A percentile compares a stretch with the other conserved stretches of the same genome.
phyloP scores from a whole-genome alignment of 2,329 filamentous ascomycete genomes.

The Ophiocordyceps polyrhachis-furcata region DNA sequence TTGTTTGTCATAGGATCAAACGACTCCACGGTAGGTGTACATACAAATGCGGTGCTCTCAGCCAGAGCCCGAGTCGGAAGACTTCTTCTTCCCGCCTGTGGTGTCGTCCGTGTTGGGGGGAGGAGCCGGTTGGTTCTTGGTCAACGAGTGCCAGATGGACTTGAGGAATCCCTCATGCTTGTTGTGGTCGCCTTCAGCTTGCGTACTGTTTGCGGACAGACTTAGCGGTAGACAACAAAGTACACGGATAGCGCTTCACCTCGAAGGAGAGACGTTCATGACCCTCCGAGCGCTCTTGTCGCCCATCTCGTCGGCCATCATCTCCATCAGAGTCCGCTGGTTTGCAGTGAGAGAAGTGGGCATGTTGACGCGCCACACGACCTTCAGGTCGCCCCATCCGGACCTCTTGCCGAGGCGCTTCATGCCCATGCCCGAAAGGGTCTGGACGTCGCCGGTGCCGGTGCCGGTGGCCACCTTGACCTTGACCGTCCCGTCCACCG shows the following conservation, averaged over 20 bases:
- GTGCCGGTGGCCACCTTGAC: slow-evolving; percentile 85
- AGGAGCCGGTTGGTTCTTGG: slow-evolving; percentile 41
- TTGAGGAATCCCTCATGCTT: slow-evolving; percentile 83
- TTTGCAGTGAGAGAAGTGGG: slow-evolving; percentile 85
- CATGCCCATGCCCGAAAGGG: slow-evolving; percentile 84
- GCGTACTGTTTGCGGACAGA: slow-evolving; percentile 1
- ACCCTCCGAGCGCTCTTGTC: slow-evolving; percentile 82
- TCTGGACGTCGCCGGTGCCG: slow-evolving; percentile 80
- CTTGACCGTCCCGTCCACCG: slow-evolving; percentile 75
- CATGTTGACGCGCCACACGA: slow-evolving; percentile 91
- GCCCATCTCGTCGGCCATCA: slow-evolving; percentile 89
- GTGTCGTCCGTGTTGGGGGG: slow-evolving; percentile 25
- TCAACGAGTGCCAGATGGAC: slow-evolving; percentile 81
- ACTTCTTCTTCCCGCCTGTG: slow-evolving; percentile 15
- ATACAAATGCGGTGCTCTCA: slow-evolving; percentile 3
- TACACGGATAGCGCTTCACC: slow-evolving; percentile 8
- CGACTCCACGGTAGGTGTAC: too few species aligned
- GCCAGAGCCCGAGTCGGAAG: slow-evolving; percentile 14
- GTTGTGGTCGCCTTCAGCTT: slow-evolving; percentile 28
- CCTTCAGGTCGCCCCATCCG: slow-evolving; percentile 62
- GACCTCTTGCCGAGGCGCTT: slow-evolving; percentile 55
- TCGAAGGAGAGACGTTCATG: slow-evolving; percentile 53
- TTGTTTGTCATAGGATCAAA: too few species aligned
- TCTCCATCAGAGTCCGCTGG: slow-evolving; percentile 82
- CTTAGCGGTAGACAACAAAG: too few species aligned